Evolutionary conservation across 495 filamentous ascomycete species (phyloP).

Genomic region (Cenococcum geophilum): DNA sequence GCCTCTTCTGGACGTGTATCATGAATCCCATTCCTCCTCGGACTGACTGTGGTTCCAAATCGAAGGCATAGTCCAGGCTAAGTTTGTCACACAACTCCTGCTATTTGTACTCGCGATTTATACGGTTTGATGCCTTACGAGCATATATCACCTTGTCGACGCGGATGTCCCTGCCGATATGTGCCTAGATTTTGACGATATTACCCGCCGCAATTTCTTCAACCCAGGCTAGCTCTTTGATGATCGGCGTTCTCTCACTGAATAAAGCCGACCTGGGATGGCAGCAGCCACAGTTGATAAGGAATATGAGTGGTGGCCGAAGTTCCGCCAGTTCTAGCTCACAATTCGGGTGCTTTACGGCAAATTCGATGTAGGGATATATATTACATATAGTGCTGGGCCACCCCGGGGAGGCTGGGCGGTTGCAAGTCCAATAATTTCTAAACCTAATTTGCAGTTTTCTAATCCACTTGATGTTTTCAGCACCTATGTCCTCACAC

Average conservation of each 20-base stretch:
- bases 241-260: neutral
- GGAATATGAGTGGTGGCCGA: neutral
- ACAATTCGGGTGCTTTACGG: neutral
- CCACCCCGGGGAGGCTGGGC: neutral
- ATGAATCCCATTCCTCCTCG: neutral
- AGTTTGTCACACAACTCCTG: conserved; percentile 2
- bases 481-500: neutral
- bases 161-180: neutral
- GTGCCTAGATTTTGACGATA: neutral
- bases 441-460: neutral
- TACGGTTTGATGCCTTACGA: neutral
- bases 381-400: neutral
- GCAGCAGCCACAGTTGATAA: neutral
- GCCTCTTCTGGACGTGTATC: neutral
- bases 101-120: neutral
- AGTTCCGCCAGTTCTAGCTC: neutral
- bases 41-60: neutral
- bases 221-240: neutral
- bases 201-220: neutral
- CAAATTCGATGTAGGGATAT: neutral
- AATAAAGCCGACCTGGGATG: neutral
- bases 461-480: conserved; percentile 1
- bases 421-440: neutral
- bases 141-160: neutral
- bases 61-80: neutral